These are phyloP conservation scores for Jaminaea rosea DNA, from an alignment of 1,284 basidiomycete genomes.

Conservation along the genomic window DNA sequence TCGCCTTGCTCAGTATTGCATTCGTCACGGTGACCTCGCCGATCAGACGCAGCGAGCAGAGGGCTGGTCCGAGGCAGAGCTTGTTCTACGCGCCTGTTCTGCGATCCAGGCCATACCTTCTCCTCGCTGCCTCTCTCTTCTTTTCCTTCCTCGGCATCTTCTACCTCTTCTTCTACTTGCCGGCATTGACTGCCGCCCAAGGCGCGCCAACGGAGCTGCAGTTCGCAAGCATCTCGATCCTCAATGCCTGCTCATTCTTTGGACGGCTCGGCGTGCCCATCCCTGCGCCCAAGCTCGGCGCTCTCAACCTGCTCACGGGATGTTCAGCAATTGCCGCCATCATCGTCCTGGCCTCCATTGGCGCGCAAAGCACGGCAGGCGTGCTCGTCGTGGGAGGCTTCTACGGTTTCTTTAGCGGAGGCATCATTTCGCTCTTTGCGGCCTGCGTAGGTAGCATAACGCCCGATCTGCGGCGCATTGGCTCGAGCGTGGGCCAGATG, in stretches of 20 bases:
- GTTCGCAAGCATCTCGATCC: constrained; percentile 8
- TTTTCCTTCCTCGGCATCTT: constrained; percentile 18
- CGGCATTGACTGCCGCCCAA: constrained; percentile 7
- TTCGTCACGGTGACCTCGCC: no score
- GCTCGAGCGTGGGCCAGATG: constrained; percentile 31
- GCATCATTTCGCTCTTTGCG: constrained; percentile 41
- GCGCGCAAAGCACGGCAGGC: not conserved
- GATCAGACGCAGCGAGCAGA: constrained; percentile 5
- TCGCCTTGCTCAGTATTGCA: constrained; percentile 11
- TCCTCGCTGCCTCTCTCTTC: constrained; percentile 2
- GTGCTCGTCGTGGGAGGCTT: constrained; percentile 32
- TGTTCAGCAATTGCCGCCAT: constrained; percentile 21
- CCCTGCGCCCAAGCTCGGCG: constrained; percentile 29
- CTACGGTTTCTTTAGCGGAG: constrained; percentile 29
- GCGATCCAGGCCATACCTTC: constrained; percentile 1
- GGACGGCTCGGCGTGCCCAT: constrained; percentile 38
- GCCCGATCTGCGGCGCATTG: constrained; percentile 29
- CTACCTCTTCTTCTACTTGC: constrained; percentile 21
- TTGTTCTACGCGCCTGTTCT: constrained; percentile 8
- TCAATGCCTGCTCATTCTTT: constrained; percentile 12
- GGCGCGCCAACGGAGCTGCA: not conserved
- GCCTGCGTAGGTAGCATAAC: constrained; percentile 35
- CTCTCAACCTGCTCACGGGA: constrained; percentile 34
- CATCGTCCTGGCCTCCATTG: constrained; percentile 18
- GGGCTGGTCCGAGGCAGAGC: no score